A percentile compares a stretch with the other conserved stretches of the same genome.
These are phyloP conservation scores for Colletotrichum acutatum DNA, from an alignment of 2,329 filamentous ascomycete genomes.

Conservation along the genomic window DNA sequence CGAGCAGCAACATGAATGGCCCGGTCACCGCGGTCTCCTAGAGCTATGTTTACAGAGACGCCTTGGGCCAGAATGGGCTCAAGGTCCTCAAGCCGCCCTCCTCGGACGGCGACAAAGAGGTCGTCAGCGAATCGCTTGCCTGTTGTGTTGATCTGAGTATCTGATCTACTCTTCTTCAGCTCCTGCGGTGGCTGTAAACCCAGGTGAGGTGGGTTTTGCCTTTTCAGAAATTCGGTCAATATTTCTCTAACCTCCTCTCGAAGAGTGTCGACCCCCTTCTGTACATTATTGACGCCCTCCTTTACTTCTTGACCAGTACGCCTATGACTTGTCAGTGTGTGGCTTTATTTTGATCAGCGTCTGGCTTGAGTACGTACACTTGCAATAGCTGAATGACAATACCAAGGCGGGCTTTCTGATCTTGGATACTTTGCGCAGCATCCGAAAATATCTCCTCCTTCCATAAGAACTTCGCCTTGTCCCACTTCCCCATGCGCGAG, in stretches of 20 bases:
- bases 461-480: constrained; percentile 20
- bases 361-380: background rate
- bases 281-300: background rate
- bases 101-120: background rate
- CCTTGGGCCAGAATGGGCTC: background rate
- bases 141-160: constrained; percentile 13
- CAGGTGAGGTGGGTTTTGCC: background rate
- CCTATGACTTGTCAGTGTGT: background rate
- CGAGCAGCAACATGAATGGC: constrained; percentile 11
- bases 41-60: background rate
- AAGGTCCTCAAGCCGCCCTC: constrained; percentile 1
- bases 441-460: constrained; percentile 11
- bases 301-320: background rate
- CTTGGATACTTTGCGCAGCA: background rate
- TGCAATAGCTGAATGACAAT: background rate
- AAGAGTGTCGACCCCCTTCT: background rate
- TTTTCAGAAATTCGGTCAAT: background rate
- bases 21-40: background rate
- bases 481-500: constrained; percentile 14
- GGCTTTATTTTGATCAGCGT: background rate
- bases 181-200: background rate
- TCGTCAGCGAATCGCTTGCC: background rate
- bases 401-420: constrained; percentile 2
- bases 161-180: constrained; percentile 14
- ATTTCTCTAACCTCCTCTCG: background rate